A percentile compares a stretch with the other conserved stretches of the same genome.
These are phyloP conservation scores for Lactifluus volemus DNA, from an alignment of 768 basidiomycete genomes.

Conservation along the genomic window DNA sequence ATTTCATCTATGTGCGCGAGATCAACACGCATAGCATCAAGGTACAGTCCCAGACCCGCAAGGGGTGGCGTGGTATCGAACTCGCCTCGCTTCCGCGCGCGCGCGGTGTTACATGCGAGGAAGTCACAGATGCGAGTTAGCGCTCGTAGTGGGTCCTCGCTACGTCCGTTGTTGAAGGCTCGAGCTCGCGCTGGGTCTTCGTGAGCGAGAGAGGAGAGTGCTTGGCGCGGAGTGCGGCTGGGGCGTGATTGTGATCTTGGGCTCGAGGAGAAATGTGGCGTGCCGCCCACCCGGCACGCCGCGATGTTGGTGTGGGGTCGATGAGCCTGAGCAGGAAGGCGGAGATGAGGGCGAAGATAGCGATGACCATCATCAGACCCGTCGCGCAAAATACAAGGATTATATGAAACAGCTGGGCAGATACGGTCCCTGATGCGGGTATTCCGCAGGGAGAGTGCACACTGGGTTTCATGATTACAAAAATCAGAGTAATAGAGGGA, in stretches of 20 bases:
- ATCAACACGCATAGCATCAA: not conserved
- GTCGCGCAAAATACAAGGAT: constrained; percentile 6
- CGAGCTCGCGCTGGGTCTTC: too few relatives aligned
- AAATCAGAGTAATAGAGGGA: too few relatives aligned
- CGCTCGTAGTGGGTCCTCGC: constrained; percentile 7
- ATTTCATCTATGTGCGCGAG: constrained; percentile 3
- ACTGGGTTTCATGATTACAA: not conserved
- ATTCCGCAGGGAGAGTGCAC: not conserved
- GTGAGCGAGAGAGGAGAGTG: too few relatives aligned
- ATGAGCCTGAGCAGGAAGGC: not conserved
- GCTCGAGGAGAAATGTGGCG: constrained; percentile 4
- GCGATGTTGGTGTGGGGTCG: not conserved
- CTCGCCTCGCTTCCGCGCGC: not conserved
- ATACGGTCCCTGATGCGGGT: not conserved
- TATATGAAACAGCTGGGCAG: not conserved
- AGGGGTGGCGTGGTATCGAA: constrained; percentile 3
- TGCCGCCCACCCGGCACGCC: not conserved
- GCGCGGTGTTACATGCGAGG: constrained; percentile 1
- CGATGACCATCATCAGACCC: not conserved
- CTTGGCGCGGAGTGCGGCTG: too few relatives aligned
- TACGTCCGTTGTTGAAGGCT: constrained; percentile 1
- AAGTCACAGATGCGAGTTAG: constrained; percentile 6
- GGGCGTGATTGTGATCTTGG: not conserved
- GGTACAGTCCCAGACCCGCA: constrained; percentile 5
- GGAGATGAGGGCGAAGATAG: not conserved